Evolutionary conservation across 345 rosid genomes (phyloP).

Genomic region (Camelina hispida): DNA sequence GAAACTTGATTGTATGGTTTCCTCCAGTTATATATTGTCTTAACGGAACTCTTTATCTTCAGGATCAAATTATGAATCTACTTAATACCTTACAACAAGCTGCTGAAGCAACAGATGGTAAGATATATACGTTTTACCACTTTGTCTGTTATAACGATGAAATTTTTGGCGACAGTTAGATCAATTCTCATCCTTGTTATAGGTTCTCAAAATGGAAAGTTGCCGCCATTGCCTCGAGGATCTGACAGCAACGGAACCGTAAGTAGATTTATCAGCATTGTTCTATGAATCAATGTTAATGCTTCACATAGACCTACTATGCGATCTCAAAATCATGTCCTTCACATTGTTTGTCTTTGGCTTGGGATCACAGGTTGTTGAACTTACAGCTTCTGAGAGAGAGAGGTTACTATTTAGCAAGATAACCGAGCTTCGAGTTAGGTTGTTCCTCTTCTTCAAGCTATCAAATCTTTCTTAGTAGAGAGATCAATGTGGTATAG

Average conservation of each 20-base stretch:
- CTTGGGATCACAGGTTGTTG: conserved; percentile 57
- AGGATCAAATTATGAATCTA: conserved; percentile 80
- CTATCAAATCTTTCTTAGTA: conserved; percentile 10
- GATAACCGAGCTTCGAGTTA: conserved; percentile 80
- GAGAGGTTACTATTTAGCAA: conserved; percentile 65
- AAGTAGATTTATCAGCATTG: conserved; percentile 43
- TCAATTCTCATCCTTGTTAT: conserved; percentile 32
- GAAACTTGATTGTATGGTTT: background rate
- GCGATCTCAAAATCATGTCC: conserved; percentile 12
- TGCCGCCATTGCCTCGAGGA: conserved; percentile 71
- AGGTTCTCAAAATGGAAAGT: conserved; percentile 85
- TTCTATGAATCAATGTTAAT: background rate
- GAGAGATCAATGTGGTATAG: background rate
- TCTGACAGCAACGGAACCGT: conserved; percentile 78
- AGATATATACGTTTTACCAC: conserved; percentile 41
- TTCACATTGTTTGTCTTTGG: conserved; percentile 19
- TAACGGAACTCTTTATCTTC: conserved; percentile 35
- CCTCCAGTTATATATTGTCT: conserved; percentile 10
- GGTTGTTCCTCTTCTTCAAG: conserved; percentile 52
- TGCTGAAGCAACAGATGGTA: conserved; percentile 71
- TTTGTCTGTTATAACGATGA: background rate
- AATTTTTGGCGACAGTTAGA: conserved; percentile 18
- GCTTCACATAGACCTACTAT: background rate
- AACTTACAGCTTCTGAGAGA: conserved; percentile 66
- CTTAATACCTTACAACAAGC: conserved; percentile 73